These are phyloP conservation scores for Holtermanniella nyarrowii DNA, from an alignment of 768 basidiomycete species.

Conservation along the genomic window DNA sequence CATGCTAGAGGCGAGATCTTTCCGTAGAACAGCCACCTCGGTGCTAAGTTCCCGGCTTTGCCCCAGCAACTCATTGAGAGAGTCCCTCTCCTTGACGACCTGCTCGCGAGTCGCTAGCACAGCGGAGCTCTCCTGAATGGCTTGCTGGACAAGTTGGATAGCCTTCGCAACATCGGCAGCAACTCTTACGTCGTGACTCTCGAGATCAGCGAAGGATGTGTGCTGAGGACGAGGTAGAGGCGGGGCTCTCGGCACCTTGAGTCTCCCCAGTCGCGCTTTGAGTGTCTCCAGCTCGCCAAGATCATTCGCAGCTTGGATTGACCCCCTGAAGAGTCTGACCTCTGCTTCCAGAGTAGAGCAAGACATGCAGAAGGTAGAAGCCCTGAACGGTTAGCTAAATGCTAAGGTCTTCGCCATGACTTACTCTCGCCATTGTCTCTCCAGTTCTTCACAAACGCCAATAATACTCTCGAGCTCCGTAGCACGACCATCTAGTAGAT, in stretches of 20 bases:
- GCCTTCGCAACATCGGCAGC: too few species aligned
- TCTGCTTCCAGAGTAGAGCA: conserved; percentile 4
- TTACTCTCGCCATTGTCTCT: conserved; percentile 18
- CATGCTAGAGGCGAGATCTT: conserved; percentile 25
- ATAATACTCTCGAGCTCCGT: conserved; percentile 7
- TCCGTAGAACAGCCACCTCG: conserved; percentile 23
- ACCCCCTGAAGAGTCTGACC: conserved; percentile 5
- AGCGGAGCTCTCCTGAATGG: too few species aligned
- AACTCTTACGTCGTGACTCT: too few species aligned
- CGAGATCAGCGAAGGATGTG: too few species aligned
- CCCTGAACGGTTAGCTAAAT: neutral
- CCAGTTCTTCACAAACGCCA: conserved; percentile 15
- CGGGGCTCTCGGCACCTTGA: too few species aligned
- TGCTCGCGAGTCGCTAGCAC: too few species aligned
- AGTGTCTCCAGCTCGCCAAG: conserved; percentile 1
- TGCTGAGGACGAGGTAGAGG: too few species aligned
- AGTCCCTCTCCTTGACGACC: too few species aligned
- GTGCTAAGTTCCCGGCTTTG: conserved; percentile 3
- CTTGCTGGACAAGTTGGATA: too few species aligned
- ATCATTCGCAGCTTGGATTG: neutral
- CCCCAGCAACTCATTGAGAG: conserved; percentile 1
- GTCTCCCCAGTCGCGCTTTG: too few species aligned
- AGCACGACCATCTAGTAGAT: conserved; percentile 18
- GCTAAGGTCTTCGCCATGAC: too few species aligned
- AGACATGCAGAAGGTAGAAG: neutral